Base-by-base conservation (phyloP, 164 flowering plant genomes). In the Euptelea pleiosperma region DNA sequence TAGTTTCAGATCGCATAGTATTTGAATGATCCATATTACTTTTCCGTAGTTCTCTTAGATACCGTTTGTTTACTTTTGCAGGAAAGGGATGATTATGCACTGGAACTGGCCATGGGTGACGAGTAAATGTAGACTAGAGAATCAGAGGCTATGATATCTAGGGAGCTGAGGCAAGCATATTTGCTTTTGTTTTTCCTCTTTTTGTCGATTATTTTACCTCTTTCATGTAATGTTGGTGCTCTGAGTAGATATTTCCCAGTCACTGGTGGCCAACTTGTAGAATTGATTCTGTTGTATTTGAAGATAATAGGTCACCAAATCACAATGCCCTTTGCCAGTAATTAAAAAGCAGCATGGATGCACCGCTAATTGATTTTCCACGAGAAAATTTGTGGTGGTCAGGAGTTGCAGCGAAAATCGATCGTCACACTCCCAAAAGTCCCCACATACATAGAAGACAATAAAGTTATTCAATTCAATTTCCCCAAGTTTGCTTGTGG, bases 11-110 rank as follows among this genome's bases (percentile, higher is more conserved):
- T n/a, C n/a, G n/a, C 37, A 6, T 40, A 8, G 11, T 25, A 25
- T 39, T 37, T 31, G 15, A 28, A 29, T 56, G 48, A 42, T 15
- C 8, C 11, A 21, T 18, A 41, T 6, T 8, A 36, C 14, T 59
- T 36, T 12, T 60, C 6, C 7, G 43, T 15, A 19, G 31, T 30
- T 35, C 34, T 37, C 43, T 54, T 0, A 25, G n/a, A 22, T 57
- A 10, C 19, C 46, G 8, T 39, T 2, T 42, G 24, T 26, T 22
- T 16, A 30, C 49, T 44, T 33, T 47, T 67, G 58, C 87, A 87
- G 97, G 94, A 90, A 60, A 83, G 97, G 56, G 97, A 87, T 64
- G 94, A 90, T 66, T 85, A 83, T 70, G 97, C 94, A 8, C 61
- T 90, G 67, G 94, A 87, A 75, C 67, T 90, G 54, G 97, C 97